A percentile compares a stretch with the other conserved stretches of the same genome.
These are phyloP conservation scores for Pichia nanzhaoensis DNA, from an alignment of 805 yeast genomes.

Conservation along the genomic window DNA sequence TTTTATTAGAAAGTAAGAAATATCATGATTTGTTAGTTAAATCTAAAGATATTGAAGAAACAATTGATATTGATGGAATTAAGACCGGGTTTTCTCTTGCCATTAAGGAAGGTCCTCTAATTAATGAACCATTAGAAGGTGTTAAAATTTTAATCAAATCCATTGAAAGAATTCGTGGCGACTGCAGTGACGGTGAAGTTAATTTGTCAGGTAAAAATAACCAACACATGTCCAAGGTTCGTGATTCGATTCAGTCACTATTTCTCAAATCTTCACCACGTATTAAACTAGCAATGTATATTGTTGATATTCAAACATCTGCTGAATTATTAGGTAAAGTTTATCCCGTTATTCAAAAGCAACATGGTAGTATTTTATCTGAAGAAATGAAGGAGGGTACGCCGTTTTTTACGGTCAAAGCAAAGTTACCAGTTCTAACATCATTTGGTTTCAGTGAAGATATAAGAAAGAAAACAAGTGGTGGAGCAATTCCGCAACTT, in stretches of 20 bases:
- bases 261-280: slow-evolving; percentile 84
- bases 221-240: slow-evolving; percentile 64
- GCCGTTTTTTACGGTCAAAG: slow-evolving; percentile 83
- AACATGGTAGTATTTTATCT: slow-evolving; percentile 76
- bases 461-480: slow-evolving; percentile 85
- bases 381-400: slow-evolving; percentile 99
- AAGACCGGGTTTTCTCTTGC: slow-evolving; percentile 79
- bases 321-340: slow-evolving; percentile 94
- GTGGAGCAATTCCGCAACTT: slow-evolving; percentile 95
- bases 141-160: slow-evolving; percentile 49
- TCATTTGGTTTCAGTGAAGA: slow-evolving; percentile 97
- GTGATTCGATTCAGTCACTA: slow-evolving; percentile 64
- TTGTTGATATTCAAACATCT: slow-evolving; percentile 92
- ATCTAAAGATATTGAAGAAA: slow-evolving; percentile 21
- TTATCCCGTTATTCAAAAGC: slow-evolving; percentile 84
- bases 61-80: slow-evolving; percentile 7
- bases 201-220: not conserved
- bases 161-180: slow-evolving; percentile 20
- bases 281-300: slow-evolving; percentile 83
- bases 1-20: slow-evolving; percentile 27
- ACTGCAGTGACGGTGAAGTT: slow-evolving; percentile 33
- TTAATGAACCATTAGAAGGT: slow-evolving; percentile 84
- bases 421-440: slow-evolving; percentile 86
- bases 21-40: slow-evolving; percentile 71
- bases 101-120: slow-evolving; percentile 77